These are phyloP conservation scores for Vaccinium myrtillus DNA, from an alignment of 148 eudicot genomes.

Conservation along the genomic window DNA sequence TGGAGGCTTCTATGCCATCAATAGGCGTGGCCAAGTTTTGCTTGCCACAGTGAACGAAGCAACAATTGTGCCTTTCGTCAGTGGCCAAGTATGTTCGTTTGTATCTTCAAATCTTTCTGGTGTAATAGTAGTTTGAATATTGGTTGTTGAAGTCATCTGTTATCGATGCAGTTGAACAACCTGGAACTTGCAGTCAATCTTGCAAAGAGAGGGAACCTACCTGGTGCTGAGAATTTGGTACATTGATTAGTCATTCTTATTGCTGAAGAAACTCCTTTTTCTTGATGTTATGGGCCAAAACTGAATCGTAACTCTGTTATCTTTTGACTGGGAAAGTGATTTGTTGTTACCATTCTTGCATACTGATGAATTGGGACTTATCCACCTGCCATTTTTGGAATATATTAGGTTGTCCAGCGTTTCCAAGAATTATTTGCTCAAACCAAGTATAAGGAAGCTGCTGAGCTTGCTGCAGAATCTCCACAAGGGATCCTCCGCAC, in stretches of 20 bases:
- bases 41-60: slow-evolving; percentile 95
- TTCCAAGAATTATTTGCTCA: slow-evolving; percentile 98
- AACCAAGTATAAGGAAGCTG: slow-evolving; percentile 98
- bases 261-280: neutral
- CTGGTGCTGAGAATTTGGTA: slow-evolving; percentile 98
- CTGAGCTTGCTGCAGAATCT: slow-evolving; percentile 99
- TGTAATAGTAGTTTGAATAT: neutral
- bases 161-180: slow-evolving; percentile 72
- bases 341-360: neutral
- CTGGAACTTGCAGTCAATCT: slow-evolving; percentile 98
- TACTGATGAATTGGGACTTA: slow-evolving; percentile 1
- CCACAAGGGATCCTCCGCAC: slow-evolving; percentile 97
- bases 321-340: neutral
- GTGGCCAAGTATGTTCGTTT: slow-evolving; percentile 72
- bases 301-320: neutral
- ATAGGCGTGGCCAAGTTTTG: slow-evolving; percentile 89
- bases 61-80: slow-evolving; percentile 86
- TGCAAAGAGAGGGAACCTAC: slow-evolving; percentile 97
- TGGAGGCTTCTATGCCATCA: slow-evolving; percentile 96
- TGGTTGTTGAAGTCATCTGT: neutral
- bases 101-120: neutral
- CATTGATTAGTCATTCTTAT: neutral
- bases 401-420: slow-evolving; percentile 87
- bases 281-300: neutral
- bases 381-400: slow-evolving; percentile 1